Base-by-base conservation (phyloP, 257 asterid genomes). In the Leonotis leonurus region DNA sequence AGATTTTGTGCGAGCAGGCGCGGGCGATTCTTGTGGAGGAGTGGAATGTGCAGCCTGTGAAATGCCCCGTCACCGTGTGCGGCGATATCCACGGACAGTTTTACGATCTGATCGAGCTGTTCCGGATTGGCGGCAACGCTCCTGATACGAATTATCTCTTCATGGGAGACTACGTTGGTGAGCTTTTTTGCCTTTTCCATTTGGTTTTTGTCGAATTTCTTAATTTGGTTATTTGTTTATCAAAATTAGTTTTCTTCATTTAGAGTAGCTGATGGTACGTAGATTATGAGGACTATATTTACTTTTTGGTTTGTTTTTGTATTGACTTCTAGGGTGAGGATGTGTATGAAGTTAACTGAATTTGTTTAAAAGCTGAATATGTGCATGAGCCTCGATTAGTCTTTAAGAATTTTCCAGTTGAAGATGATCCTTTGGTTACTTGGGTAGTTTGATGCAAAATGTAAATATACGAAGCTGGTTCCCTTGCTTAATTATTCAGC, bases 151-250 rank as follows among this genome's bases (percentile, higher is more conserved):
- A 89, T 75, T 89, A 89, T 55, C 95, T 89, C 37, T 89, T 89
- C 75, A 89, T 89, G 95, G 97, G 97, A 5, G 97, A 89, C 70
- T 89, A 89, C 44, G 97, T 89, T 41, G 95, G 97, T 86, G 72
- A 84, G 97, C n/a, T 65, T 48, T 62, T 66, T 40, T 14, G 49
- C 35, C 6, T 41, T 32, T 22, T 44, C 3, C 10, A n/a, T 25
- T 65, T 17, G 22, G 8, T 43, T 44, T 8, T 48, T 32, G 11
- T 36, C 50, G 37, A 17, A 41, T 74, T 71, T 62, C 8, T 37
- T 52, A 26, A 55, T 48, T 62, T 55, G 30, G 20, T 16, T 70
- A 5, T 49, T 6, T 67, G 32, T 16, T 44, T 58, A 32, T 46
- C 30, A 32, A 39, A 5, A 43, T 43, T 49, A 21, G 33, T 43